Percentiles rank a stretch among this genome's conserved stretches.
phyloP scores from a whole-genome alignment of 2,329 filamentous ascomycete genomes.

The Capronia americana region DNA sequence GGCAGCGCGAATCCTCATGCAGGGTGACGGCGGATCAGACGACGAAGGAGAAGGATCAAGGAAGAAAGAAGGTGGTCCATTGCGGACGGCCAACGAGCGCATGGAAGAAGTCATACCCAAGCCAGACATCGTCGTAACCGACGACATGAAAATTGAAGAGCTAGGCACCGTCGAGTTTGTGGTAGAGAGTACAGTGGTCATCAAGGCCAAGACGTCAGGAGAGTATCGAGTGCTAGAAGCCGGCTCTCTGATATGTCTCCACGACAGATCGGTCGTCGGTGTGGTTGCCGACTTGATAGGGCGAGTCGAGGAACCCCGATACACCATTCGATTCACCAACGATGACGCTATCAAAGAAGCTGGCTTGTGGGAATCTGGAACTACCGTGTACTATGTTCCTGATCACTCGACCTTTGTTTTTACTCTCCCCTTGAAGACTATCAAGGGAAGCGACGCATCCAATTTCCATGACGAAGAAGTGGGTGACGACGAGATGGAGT shows the following conservation, averaged over 20 bases:
- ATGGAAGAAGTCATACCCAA: conserved; percentile 69
- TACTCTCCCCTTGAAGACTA: conserved; percentile 76
- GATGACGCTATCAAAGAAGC: conserved; percentile 70
- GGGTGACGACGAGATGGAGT: conserved; percentile 84
- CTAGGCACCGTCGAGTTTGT: conserved; percentile 78
- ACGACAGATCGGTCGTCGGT: conserved; percentile 77
- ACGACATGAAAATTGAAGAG: conserved; percentile 76
- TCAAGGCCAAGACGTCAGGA: conserved; percentile 78
- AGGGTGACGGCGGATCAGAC: conserved; percentile 78
- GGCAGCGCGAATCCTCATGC: conserved; percentile 83
- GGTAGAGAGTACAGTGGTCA: conserved; percentile 77
- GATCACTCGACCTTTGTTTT: conserved; percentile 83
- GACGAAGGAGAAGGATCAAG: conserved; percentile 69
- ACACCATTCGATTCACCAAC: conserved; percentile 77
- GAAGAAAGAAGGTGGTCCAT: conserved; percentile 48
- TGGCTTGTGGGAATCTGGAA: conserved; percentile 63
- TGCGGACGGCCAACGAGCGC: conserved; percentile 83
- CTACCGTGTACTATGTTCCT: conserved; percentile 78
- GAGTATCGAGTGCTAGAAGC: conserved; percentile 85
- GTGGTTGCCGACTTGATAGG: conserved; percentile 85
- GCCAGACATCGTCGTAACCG: conserved; percentile 78
- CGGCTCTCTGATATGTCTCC: conserved; percentile 81
- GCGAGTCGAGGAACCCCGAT: conserved; percentile 82
- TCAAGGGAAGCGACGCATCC: conserved; percentile 91
- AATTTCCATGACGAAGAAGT: conserved; percentile 95